Base-by-base conservation (phyloP, 2,329 filamentous ascomycete genomes). In the Paracorniculantispora psalliotae region DNA sequence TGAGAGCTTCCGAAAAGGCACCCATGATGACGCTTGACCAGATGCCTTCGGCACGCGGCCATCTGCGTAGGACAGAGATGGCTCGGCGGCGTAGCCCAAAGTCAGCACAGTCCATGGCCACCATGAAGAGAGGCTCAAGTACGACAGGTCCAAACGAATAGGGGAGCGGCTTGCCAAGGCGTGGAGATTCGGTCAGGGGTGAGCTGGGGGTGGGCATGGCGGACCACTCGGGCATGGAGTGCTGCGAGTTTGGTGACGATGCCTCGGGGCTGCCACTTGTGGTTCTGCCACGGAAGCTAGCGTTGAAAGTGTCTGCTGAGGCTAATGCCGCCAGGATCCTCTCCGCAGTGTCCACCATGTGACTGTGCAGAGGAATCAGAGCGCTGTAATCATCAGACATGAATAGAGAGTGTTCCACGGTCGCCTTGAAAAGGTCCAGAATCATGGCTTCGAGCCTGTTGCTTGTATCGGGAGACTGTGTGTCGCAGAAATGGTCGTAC, bases 91-190 rank as follows among this genome's bases (percentile, higher is more conserved):
- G 47, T n/a, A 60, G 25, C 8, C 7, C 35, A 23, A 23, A 23
- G 30, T 60, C 59, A 5, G 47, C 47, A n/a, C 53, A 60, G 30
- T 48, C 53, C 7, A 37, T 57, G 2, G 37, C 59, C 3, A 57
- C 51, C 53, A 60, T 57, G 33, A 57, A 60, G 2, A 60, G 53
- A 19, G 59, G 59, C 59, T 60, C 59, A 33, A 47, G 53, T 12
- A 60, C 59, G 4, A 33, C 43, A 4, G 59, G 53, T 6, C 47
- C 44, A 26, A 60, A 60, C 17, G 59, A 60, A 28, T 57, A 60
- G 1, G 52, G 52, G 8, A 55, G 52, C 28, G 19, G 41, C 28
- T 47, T 47, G n/a, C n/a, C 28, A 13, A 55, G 44, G 7, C 41
- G 52, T 9, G 28, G 26, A 4, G 6, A 3, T 2, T 21, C n/a